phyloP scores from a whole-genome alignment of 768 basidiomycete genomes.

The Leccinum ochraceum region DNA sequence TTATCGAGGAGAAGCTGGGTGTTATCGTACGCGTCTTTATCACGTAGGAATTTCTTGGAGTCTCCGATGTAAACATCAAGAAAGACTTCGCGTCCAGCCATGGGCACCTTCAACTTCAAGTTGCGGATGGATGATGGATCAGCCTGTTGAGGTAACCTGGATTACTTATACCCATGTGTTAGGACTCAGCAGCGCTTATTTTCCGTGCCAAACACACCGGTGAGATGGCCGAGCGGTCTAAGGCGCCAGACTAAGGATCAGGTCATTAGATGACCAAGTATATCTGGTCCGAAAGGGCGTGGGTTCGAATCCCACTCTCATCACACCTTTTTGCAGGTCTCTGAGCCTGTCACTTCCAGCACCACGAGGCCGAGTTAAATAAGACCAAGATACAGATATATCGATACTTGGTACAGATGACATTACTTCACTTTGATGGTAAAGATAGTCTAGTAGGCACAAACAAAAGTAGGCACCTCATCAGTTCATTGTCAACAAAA shows the following conservation, averaged over 20 bases:
- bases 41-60: constrained; percentile 24
- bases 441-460: too few species aligned
- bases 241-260: constrained; percentile 60
- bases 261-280: constrained; percentile 30
- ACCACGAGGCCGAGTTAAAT: too few species aligned
- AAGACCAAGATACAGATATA: too few species aligned
- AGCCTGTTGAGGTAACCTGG: too few species aligned
- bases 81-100: constrained; percentile 26
- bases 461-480: too few species aligned
- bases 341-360: too few species aligned
- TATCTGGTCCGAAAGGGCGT: constrained; percentile 43
- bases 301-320: constrained; percentile 44
- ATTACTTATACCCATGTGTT: not conserved
- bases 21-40: constrained; percentile 32
- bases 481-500: too few species aligned
- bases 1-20: constrained; percentile 37
- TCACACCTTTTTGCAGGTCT: constrained; percentile 10
- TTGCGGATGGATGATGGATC: not conserved
- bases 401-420: too few species aligned
- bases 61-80: constrained; percentile 49
- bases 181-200: not conserved
- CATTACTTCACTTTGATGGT: too few species aligned
- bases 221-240: constrained; percentile 63
- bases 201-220: not conserved
- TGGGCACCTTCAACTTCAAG: not conserved